Percentiles rank a stretch among this genome's conserved stretches.
phyloP scores from a whole-genome alignment of 495 filamentous ascomycete species.

The Neurospora sp. region DNA sequence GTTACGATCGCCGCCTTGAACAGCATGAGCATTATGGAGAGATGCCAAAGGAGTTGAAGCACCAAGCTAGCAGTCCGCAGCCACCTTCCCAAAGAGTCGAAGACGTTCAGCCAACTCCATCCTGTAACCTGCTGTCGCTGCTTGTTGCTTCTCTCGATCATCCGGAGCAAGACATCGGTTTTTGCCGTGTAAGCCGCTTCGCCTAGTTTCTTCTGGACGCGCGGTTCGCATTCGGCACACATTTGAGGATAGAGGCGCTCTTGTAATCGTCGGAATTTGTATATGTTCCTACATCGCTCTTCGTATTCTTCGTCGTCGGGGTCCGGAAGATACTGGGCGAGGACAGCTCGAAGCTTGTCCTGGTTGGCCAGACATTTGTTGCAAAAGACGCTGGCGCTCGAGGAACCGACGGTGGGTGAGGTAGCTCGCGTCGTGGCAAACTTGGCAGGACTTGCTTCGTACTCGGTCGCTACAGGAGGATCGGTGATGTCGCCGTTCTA shows the following conservation, averaged over 20 bases:
- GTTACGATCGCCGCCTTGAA: slow-evolving; percentile 6
- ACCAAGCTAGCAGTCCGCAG: slow-evolving; percentile 43
- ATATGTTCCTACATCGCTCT: slow-evolving; percentile 41
- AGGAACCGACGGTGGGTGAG: slow-evolving; percentile 10
- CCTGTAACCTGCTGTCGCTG: slow-evolving; percentile 29
- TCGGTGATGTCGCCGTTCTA: slow-evolving; percentile 81
- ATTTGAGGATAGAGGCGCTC: slow-evolving; percentile 77
- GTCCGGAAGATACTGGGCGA: slow-evolving; percentile 61
- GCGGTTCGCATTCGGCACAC: slow-evolving; percentile 63
- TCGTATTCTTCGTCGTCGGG: slow-evolving; percentile 53
- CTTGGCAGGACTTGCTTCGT: slow-evolving; percentile 23
- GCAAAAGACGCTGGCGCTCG: slow-evolving; percentile 53
- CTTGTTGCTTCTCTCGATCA: slow-evolving; percentile 53
- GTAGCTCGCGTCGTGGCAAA: slow-evolving; percentile 28
- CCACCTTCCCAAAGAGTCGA: slow-evolving; percentile 36
- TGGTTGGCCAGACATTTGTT: slow-evolving; percentile 72
- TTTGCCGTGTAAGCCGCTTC: slow-evolving; percentile 67
- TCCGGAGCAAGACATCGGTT: slow-evolving; percentile 61
- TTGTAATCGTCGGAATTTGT: slow-evolving; percentile 49
- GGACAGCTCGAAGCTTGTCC: slow-evolving; percentile 52
- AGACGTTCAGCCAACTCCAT: slow-evolving; percentile 40
- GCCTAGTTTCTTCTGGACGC: slow-evolving; percentile 52
- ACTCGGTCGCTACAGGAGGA: slow-evolving; percentile 51
- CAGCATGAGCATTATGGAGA: slow-evolving; percentile 24
- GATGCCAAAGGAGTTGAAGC: slow-evolving; percentile 43